phyloP scores from a whole-genome alignment of 2,329 filamentous ascomycete genomes.

The Penicillium sp. region DNA sequence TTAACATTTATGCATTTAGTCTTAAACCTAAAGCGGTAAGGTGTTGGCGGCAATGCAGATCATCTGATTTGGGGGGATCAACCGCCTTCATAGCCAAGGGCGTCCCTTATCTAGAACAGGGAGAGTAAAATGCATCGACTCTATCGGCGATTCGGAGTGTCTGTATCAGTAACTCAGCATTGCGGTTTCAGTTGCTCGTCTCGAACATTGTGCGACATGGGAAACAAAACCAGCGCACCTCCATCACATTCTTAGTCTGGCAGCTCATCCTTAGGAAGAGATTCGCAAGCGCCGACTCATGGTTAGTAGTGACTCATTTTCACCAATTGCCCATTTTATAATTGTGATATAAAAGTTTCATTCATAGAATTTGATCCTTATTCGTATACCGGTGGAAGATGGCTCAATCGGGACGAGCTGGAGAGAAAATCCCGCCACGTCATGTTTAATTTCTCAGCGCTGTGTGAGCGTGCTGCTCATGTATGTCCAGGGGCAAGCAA shows the following conservation, averaged over 20 bases:
- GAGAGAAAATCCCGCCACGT: constrained; percentile 41
- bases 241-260: background rate
- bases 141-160: background rate
- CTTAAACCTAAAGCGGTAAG: too few species aligned
- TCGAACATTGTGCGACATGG: constrained; percentile 1
- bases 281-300: background rate
- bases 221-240: background rate
- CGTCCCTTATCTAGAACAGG: too few species aligned
- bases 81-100: too few species aligned
- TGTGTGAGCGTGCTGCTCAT: constrained; percentile 38
- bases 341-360: too few species aligned
- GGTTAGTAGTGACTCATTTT: background rate
- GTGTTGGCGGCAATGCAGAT: too few species aligned
- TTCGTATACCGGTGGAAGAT: constrained; percentile 38
- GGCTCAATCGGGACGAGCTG: constrained; percentile 42
- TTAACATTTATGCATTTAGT: too few species aligned
- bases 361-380: constrained; percentile 25
- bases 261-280: background rate
- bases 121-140: background rate
- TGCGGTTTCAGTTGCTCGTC: background rate
- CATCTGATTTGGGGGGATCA: too few species aligned
- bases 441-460: constrained; percentile 43
- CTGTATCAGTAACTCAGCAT: background rate
- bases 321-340: too few species aligned
- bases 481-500: constrained; percentile 37